Evolutionary conservation across 305 asterid genomes (phyloP).

Genomic region (Solanum aculeatissimum): DNA sequence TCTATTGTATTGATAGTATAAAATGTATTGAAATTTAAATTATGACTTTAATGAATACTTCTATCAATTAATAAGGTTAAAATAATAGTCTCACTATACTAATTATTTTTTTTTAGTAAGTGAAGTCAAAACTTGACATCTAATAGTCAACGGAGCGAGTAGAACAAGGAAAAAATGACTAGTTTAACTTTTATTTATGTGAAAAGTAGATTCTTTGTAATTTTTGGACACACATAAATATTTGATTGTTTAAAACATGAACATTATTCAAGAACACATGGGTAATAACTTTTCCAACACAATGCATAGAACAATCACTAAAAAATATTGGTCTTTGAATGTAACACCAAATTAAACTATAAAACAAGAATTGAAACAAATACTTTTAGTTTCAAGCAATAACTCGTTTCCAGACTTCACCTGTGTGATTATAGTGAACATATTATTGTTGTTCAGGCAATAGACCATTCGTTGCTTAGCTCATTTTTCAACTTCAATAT

Average conservation of each 20-base stretch:
- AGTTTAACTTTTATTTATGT: not conserved
- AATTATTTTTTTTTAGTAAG: no score
- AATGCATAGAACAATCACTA: not conserved
- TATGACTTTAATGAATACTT: no score
- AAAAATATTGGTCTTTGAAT: not conserved
- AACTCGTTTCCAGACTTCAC: not conserved
- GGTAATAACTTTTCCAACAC: not conserved
- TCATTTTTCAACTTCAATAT: slow-evolving; percentile 29
- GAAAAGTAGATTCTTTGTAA: not conserved
- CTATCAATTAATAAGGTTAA: no score
- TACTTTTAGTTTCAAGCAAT: not conserved
- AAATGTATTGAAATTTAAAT: no score
- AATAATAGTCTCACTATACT: no score
- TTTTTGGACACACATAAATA: not conserved
- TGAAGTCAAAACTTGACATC: no score
- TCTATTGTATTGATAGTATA: no score
- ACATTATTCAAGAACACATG: not conserved
- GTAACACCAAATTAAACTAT: not conserved
- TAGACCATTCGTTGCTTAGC: slow-evolving; percentile 31
- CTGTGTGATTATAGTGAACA: not conserved
- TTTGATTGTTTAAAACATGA: not conserved
- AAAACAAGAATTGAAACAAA: not conserved
- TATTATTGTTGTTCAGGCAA: not conserved
- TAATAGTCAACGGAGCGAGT: no score
- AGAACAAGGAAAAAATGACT: no score